phyloP scores from a whole-genome alignment of 2,329 filamentous ascomycete genomes.

The Cytospora mali region DNA sequence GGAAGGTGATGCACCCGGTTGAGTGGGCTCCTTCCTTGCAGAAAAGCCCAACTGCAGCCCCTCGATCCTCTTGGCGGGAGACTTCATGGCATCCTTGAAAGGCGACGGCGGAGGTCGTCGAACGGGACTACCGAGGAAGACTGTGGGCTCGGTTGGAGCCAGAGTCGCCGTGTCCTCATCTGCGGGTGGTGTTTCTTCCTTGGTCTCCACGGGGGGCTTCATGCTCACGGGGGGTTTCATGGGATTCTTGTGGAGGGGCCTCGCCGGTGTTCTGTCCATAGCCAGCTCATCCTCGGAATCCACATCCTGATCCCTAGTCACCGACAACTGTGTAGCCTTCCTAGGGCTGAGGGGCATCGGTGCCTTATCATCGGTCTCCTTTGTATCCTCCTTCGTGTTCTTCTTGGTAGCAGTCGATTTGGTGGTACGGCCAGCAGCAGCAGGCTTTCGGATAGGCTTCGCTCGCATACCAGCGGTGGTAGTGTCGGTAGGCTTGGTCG shows the following conservation, averaged over 20 bases:
- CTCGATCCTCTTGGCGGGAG: conserved; percentile 59
- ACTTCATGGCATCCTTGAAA: conserved; percentile 57
- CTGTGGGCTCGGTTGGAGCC: conserved; percentile 41
- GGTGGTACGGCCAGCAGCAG: conserved; percentile 36
- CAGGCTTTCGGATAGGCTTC: conserved; percentile 53
- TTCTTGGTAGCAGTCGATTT: conserved; percentile 36
- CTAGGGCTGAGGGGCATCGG: conserved; percentile 62
- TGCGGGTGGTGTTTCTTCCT: conserved; percentile 36
- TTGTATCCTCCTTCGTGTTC: conserved; percentile 33
- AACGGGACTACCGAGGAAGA: conserved; percentile 57
- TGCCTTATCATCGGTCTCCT: conserved; percentile 39
- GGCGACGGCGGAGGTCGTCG: conserved; percentile 56
- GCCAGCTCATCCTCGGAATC: conserved; percentile 64
- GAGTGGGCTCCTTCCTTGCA: conserved; percentile 31
- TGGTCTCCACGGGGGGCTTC: conserved; percentile 39
- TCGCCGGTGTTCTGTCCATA: conserved; percentile 53
- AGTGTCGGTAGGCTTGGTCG: conserved; percentile 39
- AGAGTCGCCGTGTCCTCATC: conserved; percentile 35
- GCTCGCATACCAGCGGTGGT: conserved; percentile 44
- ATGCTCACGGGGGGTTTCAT: conserved; percentile 49
- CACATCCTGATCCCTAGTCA: conserved; percentile 41
- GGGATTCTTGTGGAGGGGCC: conserved; percentile 58
- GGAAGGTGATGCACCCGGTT: conserved; percentile 39
- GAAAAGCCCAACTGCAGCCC: conserved; percentile 31
- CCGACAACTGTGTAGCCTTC: conserved; percentile 62